Evolutionary conservation across 106 monocot species (phyloP).

Genomic region (Posidonia australis): DNA sequence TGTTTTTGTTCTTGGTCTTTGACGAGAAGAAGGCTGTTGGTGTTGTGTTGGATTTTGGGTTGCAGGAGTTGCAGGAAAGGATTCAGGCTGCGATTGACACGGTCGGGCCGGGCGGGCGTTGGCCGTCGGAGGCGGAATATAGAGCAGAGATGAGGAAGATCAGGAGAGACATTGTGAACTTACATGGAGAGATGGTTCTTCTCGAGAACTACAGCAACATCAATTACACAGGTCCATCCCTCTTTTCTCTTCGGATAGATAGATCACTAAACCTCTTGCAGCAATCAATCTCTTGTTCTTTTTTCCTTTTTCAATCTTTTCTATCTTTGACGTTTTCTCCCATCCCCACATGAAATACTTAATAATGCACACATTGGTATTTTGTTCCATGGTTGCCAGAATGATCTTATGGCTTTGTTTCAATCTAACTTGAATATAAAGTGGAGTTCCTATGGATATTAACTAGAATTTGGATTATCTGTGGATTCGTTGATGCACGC

Average conservation of each 20-base stretch:
- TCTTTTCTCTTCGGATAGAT: background rate
- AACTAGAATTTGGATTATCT: too few species aligned
- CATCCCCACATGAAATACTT: too few species aligned
- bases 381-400: too few species aligned
- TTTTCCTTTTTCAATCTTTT: too few species aligned
- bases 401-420: too few species aligned
- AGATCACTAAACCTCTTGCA: background rate
- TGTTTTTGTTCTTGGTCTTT: background rate
- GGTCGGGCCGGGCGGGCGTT: constrained; percentile 1
- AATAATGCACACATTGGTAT: too few species aligned
- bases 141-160: constrained; percentile 39
- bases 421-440: too few species aligned
- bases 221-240: constrained; percentile 78
- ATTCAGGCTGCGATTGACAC: constrained; percentile 20
- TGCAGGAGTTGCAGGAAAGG: constrained; percentile 66
- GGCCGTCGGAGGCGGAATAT: constrained; percentile 21
- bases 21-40: background rate
- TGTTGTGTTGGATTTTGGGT: background rate
- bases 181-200: constrained; percentile 95
- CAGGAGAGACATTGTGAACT: constrained; percentile 53
- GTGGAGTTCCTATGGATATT: too few species aligned
- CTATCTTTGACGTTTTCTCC: too few species aligned
- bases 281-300: background rate
- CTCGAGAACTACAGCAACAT: constrained; percentile 83
- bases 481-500: too few species aligned